Percentiles rank a stretch among this genome's conserved stretches.
phyloP scores from a whole-genome alignment of 2,329 filamentous ascomycete species.

The Alternaria tenuissima region DNA sequence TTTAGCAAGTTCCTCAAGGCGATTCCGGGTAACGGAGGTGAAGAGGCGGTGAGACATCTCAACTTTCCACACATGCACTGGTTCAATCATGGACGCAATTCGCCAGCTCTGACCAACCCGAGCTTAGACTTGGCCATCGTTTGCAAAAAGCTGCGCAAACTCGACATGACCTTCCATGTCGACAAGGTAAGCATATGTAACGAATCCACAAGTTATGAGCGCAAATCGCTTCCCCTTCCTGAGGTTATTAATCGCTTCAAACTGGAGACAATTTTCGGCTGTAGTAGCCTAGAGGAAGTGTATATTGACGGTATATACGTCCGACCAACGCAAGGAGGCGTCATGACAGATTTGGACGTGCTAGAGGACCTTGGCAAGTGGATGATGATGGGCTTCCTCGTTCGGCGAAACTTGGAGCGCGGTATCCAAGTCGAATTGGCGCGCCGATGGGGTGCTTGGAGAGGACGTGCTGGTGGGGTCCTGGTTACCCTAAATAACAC shows the following conservation, averaged over 20 bases:
- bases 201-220: not conserved
- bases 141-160: not conserved
- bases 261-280: not conserved
- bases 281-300: not conserved
- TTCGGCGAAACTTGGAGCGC: not conserved
- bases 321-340: not conserved
- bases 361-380: conserved; percentile 9
- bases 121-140: conserved; percentile 5
- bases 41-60: conserved; percentile 4
- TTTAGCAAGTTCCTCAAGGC: conserved; percentile 1
- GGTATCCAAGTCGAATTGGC: conserved; percentile 5
- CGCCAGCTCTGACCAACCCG: not conserved
- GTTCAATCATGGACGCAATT: not conserved
- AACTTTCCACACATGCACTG: conserved; percentile 15
- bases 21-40: not conserved
- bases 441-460: conserved; percentile 9
- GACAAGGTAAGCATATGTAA: not conserved
- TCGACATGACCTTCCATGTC: not conserved
- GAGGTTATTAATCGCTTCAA: not conserved
- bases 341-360: not conserved
- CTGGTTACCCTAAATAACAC: not conserved
- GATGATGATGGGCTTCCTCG: conserved; percentile 13
- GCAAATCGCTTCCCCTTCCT: not conserved
- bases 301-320: conserved; percentile 11
- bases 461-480: not conserved